These are phyloP conservation scores for Cylindrodendrum hubeiense DNA, from an alignment of 2,329 filamentous ascomycete genomes.

Conservation along the genomic window DNA sequence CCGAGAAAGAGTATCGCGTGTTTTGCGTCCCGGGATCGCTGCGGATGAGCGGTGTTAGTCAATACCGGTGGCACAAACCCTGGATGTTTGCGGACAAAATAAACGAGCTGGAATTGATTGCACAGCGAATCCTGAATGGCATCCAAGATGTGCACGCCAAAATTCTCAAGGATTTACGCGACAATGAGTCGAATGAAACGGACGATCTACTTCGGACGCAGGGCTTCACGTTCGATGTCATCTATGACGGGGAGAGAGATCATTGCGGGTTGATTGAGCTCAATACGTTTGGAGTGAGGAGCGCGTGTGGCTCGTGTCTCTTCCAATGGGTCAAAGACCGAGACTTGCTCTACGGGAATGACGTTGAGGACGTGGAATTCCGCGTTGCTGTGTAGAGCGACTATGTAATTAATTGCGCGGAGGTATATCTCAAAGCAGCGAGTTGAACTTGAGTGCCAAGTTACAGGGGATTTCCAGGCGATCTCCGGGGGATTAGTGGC, in stretches of 20 bases:
- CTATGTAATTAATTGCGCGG: not conserved
- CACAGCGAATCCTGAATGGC: conserved; percentile 17
- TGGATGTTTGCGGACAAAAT: conserved; percentile 16
- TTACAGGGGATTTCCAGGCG: too few relatives aligned
- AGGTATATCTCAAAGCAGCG: too few relatives aligned
- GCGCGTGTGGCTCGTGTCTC: conserved; percentile 14
- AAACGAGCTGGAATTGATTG: conserved; percentile 18
- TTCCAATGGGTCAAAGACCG: conserved; percentile 44
- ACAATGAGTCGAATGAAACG: not conserved
- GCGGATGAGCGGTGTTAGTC: conserved; percentile 8
- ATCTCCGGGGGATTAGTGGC: too few relatives aligned
- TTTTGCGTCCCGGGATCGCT: conserved; percentile 8
- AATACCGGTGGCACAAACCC: conserved; percentile 17
- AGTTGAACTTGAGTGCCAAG: too few relatives aligned
- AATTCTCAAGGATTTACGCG: conserved; percentile 44
- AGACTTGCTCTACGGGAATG: conserved; percentile 50
- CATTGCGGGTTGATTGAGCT: conserved; percentile 4
- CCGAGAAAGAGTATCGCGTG: conserved; percentile 2
- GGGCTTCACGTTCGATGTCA: conserved; percentile 14
- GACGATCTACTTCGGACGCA: not conserved
- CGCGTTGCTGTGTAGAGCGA: not conserved
- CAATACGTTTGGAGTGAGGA: conserved; percentile 16
- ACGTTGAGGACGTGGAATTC: conserved; percentile 3
- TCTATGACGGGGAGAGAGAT: conserved; percentile 9
- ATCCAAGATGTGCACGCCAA: conserved; percentile 36